Conservation (phyloP, 805 yeast species). For the Lachancea sp. region DNA sequence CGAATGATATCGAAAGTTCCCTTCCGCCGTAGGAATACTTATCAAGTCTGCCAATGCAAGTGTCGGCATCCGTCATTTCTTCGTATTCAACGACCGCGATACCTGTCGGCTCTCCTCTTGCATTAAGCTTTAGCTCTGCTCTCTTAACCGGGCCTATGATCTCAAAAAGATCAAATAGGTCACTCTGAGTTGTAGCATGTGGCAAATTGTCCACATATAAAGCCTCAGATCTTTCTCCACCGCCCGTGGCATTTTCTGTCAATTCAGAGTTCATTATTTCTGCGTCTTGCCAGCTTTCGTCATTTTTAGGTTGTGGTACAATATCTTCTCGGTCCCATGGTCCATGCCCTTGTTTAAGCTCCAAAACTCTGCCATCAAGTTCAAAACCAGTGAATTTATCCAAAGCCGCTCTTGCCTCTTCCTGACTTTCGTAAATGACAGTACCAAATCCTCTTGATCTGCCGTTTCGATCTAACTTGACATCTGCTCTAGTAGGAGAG, state of each 20-base stretch:
- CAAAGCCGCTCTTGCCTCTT: slow-evolving; percentile 68
- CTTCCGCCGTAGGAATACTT: slow-evolving; percentile 83
- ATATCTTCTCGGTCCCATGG: slow-evolving; percentile 1
- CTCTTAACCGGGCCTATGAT: slow-evolving; percentile 68
- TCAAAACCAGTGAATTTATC: slow-evolving; percentile 61
- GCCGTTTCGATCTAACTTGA: slow-evolving; percentile 58
- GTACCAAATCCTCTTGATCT: slow-evolving; percentile 84
- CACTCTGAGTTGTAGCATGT: slow-evolving; percentile 79
- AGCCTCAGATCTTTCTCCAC: slow-evolving; percentile 53
- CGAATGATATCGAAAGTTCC: slow-evolving; percentile 62
- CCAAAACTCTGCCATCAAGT: slow-evolving; percentile 69
- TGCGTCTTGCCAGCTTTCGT: neutral
- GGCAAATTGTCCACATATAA: slow-evolving; percentile 78
- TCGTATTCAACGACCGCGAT: slow-evolving; percentile 79
- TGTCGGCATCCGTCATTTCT: slow-evolving; percentile 58
- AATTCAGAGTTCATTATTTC: slow-evolving; percentile 38
- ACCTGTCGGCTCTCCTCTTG: slow-evolving; percentile 50
- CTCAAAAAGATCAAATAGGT: slow-evolving; percentile 77
- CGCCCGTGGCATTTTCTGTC: slow-evolving; percentile 52
- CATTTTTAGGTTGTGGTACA: neutral
- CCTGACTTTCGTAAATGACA: slow-evolving; percentile 59
- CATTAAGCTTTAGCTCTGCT: slow-evolving; percentile 68
- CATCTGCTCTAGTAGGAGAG: slow-evolving; percentile 74
- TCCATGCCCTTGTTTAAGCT: slow-evolving; percentile 66
- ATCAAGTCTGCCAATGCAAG: slow-evolving; percentile 68